Conservation (phyloP, 106 monocot species). For the Gastrodia elata region DNA sequence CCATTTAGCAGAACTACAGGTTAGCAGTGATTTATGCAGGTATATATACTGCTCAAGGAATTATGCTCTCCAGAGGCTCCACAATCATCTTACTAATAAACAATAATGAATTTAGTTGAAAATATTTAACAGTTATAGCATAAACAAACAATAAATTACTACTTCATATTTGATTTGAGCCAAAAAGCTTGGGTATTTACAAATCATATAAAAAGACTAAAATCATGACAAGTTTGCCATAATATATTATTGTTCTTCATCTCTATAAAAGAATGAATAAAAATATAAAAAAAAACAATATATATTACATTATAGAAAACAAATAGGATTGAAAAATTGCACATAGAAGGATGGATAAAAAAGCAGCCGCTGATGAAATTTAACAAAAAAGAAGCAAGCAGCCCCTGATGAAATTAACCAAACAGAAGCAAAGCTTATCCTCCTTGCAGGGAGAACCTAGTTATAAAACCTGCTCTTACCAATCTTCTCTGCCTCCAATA, state of each 20-base stretch:
- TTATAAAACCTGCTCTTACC: conserved; percentile 45
- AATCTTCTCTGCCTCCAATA: conserved; percentile 61
- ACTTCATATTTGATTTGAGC: no score
- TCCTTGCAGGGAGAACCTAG: background rate
- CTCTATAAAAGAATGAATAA: background rate
- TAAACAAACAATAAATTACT: no score
- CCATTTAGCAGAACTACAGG: no score
- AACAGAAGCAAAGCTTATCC: background rate
- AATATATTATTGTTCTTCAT: background rate
- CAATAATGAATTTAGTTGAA: no score
- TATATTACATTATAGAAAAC: background rate
- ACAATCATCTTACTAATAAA: no score
- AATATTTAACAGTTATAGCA: no score
- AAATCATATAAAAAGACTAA: no score
- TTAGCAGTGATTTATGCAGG: no score
- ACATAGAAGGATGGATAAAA: background rate
- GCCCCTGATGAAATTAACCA: background rate
- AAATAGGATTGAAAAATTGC: background rate
- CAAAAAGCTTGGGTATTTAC: no score
- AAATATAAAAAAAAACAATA: background rate
- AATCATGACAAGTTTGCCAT: background rate
- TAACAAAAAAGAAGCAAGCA: no score
- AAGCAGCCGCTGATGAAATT: background rate
- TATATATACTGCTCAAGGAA: no score
- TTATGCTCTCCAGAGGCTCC: no score